Evolutionary conservation across 2,329 filamentous ascomycete genomes (phyloP).

Genomic region (Aspergillus eucalypticola): DNA sequence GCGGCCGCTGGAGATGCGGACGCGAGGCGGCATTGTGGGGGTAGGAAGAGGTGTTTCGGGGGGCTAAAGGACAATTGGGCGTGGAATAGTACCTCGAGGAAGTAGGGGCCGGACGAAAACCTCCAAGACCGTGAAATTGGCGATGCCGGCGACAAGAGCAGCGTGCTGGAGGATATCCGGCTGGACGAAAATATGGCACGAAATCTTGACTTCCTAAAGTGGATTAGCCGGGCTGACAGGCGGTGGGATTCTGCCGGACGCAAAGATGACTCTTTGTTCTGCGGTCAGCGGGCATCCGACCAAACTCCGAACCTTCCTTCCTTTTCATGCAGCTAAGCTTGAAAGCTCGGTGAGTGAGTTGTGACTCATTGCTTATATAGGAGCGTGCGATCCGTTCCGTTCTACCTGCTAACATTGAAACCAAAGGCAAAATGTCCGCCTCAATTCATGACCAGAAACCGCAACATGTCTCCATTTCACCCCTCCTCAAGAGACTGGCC

Average conservation of each 20-base stretch:
- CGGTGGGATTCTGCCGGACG: conserved; percentile 29
- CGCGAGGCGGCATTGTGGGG: conserved; percentile 55
- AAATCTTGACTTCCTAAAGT: conserved; percentile 19
- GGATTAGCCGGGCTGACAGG: conserved; percentile 17
- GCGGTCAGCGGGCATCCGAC: neutral
- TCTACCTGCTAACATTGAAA: neutral
- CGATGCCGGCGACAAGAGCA: conserved; percentile 10
- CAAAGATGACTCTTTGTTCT: conserved; percentile 13
- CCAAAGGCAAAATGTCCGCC: conserved; percentile 27
- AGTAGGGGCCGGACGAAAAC: neutral
- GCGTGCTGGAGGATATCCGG: conserved; percentile 2
- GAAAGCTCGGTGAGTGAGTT: neutral
- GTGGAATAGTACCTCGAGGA: neutral
- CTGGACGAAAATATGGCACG: conserved; percentile 20
- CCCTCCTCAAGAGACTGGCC: conserved; percentile 50
- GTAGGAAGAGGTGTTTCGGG: conserved; percentile 7
- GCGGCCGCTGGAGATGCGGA: conserved; percentile 44
- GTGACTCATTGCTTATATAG: neutral
- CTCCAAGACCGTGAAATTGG: conserved; percentile 6
- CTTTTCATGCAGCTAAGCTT: neutral
- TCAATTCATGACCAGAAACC: conserved; percentile 27
- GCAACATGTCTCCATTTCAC: conserved; percentile 48
- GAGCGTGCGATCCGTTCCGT: neutral
- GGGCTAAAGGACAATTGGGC: neutral
- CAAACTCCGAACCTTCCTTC: neutral